Base-by-base conservation (phyloP, 331 rosid genomes). In the Saraca asoca region DNA sequence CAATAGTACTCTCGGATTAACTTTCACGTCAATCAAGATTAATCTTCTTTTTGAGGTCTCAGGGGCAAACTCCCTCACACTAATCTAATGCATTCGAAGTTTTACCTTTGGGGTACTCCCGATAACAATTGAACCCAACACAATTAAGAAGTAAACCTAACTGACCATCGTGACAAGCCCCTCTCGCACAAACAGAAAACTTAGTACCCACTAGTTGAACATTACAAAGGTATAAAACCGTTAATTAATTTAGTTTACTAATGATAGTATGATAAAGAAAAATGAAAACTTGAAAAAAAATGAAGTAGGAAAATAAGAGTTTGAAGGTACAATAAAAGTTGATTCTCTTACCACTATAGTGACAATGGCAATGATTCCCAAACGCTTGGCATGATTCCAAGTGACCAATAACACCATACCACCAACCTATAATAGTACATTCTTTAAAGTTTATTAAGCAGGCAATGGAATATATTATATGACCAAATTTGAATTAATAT, bases 371-470 rank as follows among this genome's bases (percentile, higher is more conserved):
- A 68, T 70, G 78, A 76, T 43, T 79, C 61, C 57, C 82, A 18
- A 52, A 58, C 60, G 79, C 81, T 50, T 83, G 76, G 50, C 98
- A 89, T 7, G 77, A 6, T 33, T 82, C 84, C 63, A 85, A 68
- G 76, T 92, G 98, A 50, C 85, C 94, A 73, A 89, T 66, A 16
- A 81, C 79, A 29, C 91, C 90, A 58, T 89, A 93, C 98, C 98
- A 89, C 97, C 98, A 94, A 16, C 97, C 98, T 93, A 77, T 46
- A 80, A 60, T 12, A 43, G 39, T 20, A 56, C 61, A 72, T 51
- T 24, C 31, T 45, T 19, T 0, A 66, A 46, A 71, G 58, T 49
- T 10, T 46, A 74, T 43, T 37, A 10, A 46, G 37, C 17, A 71
- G 38, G 49, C 58, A 59, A 57, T 49, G 39, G 42, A 61, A 62